Evolutionary conservation across 345 rosid genomes (phyloP), one percentile per base, ranked within the genome.

Genomic region (Citrus reticulata): DNA sequence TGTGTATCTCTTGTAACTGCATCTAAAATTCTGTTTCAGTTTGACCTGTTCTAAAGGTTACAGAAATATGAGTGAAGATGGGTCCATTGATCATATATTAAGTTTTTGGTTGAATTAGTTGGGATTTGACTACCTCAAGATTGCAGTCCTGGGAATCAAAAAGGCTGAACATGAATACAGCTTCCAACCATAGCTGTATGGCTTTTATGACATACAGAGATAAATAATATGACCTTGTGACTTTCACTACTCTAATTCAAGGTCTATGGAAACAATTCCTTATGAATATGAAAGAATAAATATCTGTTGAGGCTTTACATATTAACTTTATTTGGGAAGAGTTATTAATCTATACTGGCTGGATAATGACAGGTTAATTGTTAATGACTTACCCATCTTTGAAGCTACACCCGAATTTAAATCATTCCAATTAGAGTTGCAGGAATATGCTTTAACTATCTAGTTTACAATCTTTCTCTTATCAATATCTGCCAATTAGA

Each of bases 331-430:
- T 46, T 75, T 46, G 35, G 29, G 25, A 65, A 51, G 64, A 66
- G 4, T 30, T 49, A 34, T 51, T 67, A 35, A 24, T 34, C 51
- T 14, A n/a, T 25, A 25, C 20, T 9, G 65, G 40, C 24, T 37
- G 39, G 79, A 66, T 8, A 57, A 20, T 10, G 57, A 77, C 37
- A 34, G 25, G 69, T 46, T 37, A 61, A 70, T 30, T 40, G 37
- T 39, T 55, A 6, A 72, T 25, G 63, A 65, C 61, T 40, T 73
- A 61, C 78, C 80, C 77, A 77, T 51, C 75, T 42, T 62, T 32
- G 29, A 34, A 72, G 79, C 75, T 67, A 71, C 67, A 5, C 62
- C 75, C 11, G 3, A 70, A 37, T 42, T 49, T 16, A 68, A 69
- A 60, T 19, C 69, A 74, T 22, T 64, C 2, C 60, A 42, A 24